Base-by-base conservation (phyloP, 305 asterid genomes). In the Caryopteris hybrid region DNA sequence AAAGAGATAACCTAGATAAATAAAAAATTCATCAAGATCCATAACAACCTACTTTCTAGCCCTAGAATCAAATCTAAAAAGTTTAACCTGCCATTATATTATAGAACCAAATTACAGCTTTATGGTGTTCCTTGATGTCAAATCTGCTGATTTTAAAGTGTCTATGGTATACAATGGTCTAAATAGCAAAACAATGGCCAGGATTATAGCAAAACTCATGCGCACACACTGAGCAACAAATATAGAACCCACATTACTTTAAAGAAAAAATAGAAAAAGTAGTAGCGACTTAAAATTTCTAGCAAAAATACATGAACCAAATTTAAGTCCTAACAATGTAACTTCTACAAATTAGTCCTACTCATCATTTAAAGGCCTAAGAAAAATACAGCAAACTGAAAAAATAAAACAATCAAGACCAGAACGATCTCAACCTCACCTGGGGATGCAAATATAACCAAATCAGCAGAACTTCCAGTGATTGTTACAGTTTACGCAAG, bases 391-490 rank as follows among this genome's bases (percentile, higher is more conserved):
- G 43, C 73, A 23, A 31, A 11, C 2, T 46, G 64, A 64, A 71
- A 68, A 68, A 72, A 65, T 47, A 13, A 69, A 72, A 70, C 61
- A 72, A 75, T 68, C 20, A 45, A 58, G 57, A 63, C 43, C 55
- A 0, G n/a, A 43, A 71, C 52, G 54, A 70, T 39, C 18, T 22
- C 27, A 38, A n/a, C 54, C 52, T 9, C 47, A 0, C n/a, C 53
- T 34, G 63, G 70, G 6, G 64, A 21, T 46, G 59, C 2, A 7
- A 29, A 29, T 29, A 29, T 29, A 29, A 29, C 47, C 21, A 27
- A 11, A 6, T 79, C 68, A 80, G 23, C 94, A 92, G 82, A 92
- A 92, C 80, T 89, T 92, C 98, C 98, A 92, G 46, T 77, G 88
- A 41, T 92, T 83, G 23, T 74, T 65, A 31, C 98, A 92, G 92